These are phyloP conservation scores for Chenopodium suecicum DNA, from an alignment of 148 eudicot genomes.

Conservation along the genomic window DNA sequence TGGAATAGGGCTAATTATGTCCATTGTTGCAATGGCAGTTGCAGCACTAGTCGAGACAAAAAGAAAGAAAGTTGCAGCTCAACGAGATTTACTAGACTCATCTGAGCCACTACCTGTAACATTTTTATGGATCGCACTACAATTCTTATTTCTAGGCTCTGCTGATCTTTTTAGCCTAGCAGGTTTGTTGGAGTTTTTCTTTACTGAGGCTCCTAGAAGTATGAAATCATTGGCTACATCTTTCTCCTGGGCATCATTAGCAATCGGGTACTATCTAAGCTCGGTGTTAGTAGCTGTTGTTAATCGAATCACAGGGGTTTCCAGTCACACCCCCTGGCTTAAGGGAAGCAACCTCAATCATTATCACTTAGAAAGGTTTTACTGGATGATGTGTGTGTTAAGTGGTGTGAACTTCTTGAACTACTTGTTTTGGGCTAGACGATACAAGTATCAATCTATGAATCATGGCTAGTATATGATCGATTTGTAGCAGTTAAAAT, in stretches of 20 bases:
- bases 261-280: slow-evolving; percentile 88
- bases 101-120: slow-evolving; percentile 67
- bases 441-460: slow-evolving; percentile 49
- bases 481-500: neutral
- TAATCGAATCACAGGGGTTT: slow-evolving; percentile 43
- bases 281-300: slow-evolving; percentile 65
- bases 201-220: slow-evolving; percentile 84
- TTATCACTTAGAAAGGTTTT: slow-evolving; percentile 72
- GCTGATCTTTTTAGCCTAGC: slow-evolving; percentile 92
- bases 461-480: slow-evolving; percentile 1
- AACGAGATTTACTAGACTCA: slow-evolving; percentile 43
- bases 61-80: slow-evolving; percentile 46
- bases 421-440: slow-evolving; percentile 65
- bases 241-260: slow-evolving; percentile 88
- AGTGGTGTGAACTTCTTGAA: slow-evolving; percentile 67
- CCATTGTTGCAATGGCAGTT: slow-evolving; percentile 73
- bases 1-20: slow-evolving; percentile 68
- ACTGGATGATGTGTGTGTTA: slow-evolving; percentile 76
- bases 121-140: slow-evolving; percentile 79
- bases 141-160: slow-evolving; percentile 81
- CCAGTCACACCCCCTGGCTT: slow-evolving; percentile 71
- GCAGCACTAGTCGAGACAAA: slow-evolving; percentile 76
- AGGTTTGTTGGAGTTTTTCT: slow-evolving; percentile 85
- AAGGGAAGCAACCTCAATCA: slow-evolving; percentile 65
- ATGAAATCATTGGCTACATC: slow-evolving; percentile 88